Evolutionary conservation across 1,284 basidiomycete genomes (phyloP), one percentile per base, ranked within the genome.

Genomic region (Cryptococcus sp.): DNA sequence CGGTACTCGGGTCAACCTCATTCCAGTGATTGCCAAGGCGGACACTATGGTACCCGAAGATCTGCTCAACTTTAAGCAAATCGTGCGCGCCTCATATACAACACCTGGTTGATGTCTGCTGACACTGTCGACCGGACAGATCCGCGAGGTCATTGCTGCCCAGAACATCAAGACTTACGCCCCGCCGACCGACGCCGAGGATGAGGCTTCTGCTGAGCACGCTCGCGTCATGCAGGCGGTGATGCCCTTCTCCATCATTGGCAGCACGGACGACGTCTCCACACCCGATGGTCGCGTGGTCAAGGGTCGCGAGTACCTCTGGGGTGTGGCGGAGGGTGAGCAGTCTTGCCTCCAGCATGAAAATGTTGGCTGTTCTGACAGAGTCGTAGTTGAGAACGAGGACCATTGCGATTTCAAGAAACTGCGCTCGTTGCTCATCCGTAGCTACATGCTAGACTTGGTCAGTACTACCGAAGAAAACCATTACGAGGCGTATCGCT

Each of bases 341-440:
- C 31, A 13, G 13, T 35, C 31, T 35, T 62, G 31, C 19, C 31
- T 7, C 7, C 31, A 16, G 13, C n/a, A 7, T 1, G 20, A 31
- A 35, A 25, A 47, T 25, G 20, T 19, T 22, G 3, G 42, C 47
- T 17, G 25, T 45, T 45, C 56, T 57, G 51, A 58, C 50, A 16
- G n/a, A 13, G 20, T 13, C 22, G 10, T 71, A 91, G 93, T 99
- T 59, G 95, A 99, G 82, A 98, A 99, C 77, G 95, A 98, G 82
- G 88, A 90, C 76, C 95, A 99, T 82, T 99, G 96, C 78, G 96
- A 99, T 81, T 99, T 99, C 85, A 92, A 91, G 81, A 98, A 98
- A 82, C 84, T 99, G 55, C 91, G 96, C 63, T 92, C 92, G 27
- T 84, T 99, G 44, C 84, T 99, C 44, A 96, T 99, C 80, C 88